Base-by-base conservation (phyloP, 345 rosid species). In the Ricinus communis region DNA sequence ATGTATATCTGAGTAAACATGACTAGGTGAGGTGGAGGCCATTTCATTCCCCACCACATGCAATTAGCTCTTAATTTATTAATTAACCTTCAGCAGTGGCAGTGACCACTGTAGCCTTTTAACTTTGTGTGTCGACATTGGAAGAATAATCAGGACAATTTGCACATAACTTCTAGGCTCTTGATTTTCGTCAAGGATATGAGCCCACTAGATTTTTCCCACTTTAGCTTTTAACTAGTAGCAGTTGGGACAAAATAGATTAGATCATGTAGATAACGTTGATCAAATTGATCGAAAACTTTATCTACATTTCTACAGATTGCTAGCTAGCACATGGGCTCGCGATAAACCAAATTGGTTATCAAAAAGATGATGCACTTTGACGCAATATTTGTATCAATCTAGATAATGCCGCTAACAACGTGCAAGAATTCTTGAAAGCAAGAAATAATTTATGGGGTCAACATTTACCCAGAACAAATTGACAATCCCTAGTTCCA, bases 21-120 rank as follows among this genome's bases (percentile, higher is more conserved):
- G 72, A 55, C n/a, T n/a, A n/a, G n/a, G n/a, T n/a, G n/a, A n/a
- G 16, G 53, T 19, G 40, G 41, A 68, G 31, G 19, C 70, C 11
- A 36, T 66, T 13, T 25, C 33, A 1, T 12, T 36, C 6, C 0
- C 22, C 13, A 16, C 56, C 8, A 52, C 2, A n/a, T 19, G 1
- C 27, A 2, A 0, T 30, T 25, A 1, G 11, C 13, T 53, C 40
- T 54, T 25, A 54, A 6, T 62, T 40, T 53, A n/a, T 54, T 25
- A 54, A 6, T 62, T 40, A 62, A 62, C 25, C 21, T 60, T n/a
- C n/a, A n/a, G n/a, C n/a, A n/a, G n/a, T n/a, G n/a, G n/a, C n/a
- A n/a, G n/a, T n/a, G n/a, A n/a, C n/a, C n/a, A n/a, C n/a, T n/a
- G n/a, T n/a, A n/a, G n/a, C n/a, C n/a, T n/a, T n/a, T n/a, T n/a